These are phyloP conservation scores for Erysimum cheiri DNA, from an alignment of 441 rosid genomes.

Conservation along the genomic window DNA sequence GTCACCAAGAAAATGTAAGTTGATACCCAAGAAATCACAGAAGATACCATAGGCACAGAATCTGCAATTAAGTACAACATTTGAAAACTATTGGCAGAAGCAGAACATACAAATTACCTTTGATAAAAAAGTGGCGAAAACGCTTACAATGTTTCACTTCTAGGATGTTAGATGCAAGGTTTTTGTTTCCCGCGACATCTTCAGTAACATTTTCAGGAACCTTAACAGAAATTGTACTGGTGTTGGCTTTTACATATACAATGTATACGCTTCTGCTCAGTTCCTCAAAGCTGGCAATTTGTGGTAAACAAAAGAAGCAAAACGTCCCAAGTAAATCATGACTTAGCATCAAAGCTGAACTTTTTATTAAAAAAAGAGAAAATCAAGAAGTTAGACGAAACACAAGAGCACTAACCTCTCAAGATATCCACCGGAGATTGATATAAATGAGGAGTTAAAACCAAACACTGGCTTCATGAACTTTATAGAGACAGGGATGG, in stretches of 20 bases:
- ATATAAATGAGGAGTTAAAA: constrained; percentile 77
- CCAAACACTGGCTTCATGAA: constrained; percentile 87
- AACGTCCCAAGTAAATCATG: background rate
- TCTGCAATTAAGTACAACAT: constrained; percentile 52
- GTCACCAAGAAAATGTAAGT: constrained; percentile 67
- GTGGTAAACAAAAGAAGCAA: constrained; percentile 17
- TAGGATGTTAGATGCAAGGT: constrained; percentile 74
- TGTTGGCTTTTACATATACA: constrained; percentile 65
- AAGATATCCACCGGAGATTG: constrained; percentile 81
- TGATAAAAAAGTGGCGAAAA: background rate
- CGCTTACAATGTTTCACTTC: constrained; percentile 82
- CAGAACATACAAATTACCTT: constrained; percentile 11
- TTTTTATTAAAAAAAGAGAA: background rate
- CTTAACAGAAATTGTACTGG: constrained; percentile 53
- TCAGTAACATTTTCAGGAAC: constrained; percentile 79
- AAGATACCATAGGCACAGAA: constrained; percentile 64
- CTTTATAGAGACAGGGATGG: constrained; percentile 63
- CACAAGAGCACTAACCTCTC: constrained; percentile 63
- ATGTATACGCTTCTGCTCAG: constrained; percentile 64
- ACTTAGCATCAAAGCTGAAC: constrained; percentile 3
- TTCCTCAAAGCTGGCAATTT: constrained; percentile 71
- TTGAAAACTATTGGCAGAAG: constrained; percentile 35
- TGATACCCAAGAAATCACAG: constrained; percentile 53
- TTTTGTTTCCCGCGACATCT: constrained; percentile 90
- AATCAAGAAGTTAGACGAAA: constrained; percentile 8